Base-by-base conservation (phyloP, 164 flowering plant genomes). In the Aristolochia contorta region DNA sequence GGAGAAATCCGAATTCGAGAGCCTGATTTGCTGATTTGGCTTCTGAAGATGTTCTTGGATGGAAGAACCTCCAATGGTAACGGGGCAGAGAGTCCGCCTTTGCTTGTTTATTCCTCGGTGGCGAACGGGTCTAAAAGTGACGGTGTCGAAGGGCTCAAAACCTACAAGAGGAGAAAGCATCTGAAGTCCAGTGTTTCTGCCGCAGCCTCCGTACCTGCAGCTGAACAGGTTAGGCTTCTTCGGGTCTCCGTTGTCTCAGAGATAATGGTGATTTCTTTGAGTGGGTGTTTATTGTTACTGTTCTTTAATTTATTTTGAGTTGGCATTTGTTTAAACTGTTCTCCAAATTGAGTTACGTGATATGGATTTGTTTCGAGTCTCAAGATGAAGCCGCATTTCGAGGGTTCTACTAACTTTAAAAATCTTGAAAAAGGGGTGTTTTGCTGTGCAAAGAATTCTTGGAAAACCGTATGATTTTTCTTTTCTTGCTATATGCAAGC, bases 91-190 rank as follows among this genome's bases (percentile, higher is more conserved):
- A 37, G 9, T 8, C 5, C 7, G 43, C 43, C 43, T 4, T 37
- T 37, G 43, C 7, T 37, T 37, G 12, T 37, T 37, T 10, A 37
- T 37, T 37, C 43, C 10, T 37, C 43, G 43, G 43, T 37, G 43
- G 43, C 43, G 3, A 37, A 37, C 43, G 43, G 43, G 43, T 37
- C 12, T 37, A 37, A 37, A 37, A 10, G n/a, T 21, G 56, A 50
- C 8, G 53, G 45, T n/a, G 25, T 22, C 10, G 64, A 51, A 33
- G 64, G 23, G 27, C 12, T 61, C 24, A 61, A 51, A 20, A 61
- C 64, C 27, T 61, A 61, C 47, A 61, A 61, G 56, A 22, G 56
- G 16, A 53, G 56, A 23, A 53, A 53, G 56, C 27, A 23, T 53
- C 14, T 53, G 56, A 53, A 53, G 27, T 27, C 23, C 16, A 22